Base-by-base conservation (phyloP, 768 basidiomycete genomes). In the Phallus indusiatus region DNA sequence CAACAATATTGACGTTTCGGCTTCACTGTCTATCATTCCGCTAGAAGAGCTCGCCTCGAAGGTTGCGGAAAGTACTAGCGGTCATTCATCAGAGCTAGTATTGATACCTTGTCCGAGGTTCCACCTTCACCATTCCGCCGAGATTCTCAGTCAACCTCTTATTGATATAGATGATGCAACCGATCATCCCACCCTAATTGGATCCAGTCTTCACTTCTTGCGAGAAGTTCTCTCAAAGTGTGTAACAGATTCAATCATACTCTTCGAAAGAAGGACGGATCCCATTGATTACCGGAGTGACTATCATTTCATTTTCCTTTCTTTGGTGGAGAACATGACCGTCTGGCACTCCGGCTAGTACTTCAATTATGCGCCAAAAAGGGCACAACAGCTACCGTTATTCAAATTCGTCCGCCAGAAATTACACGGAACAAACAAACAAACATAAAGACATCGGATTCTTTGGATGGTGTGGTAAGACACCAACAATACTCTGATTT, bases 281-380 rank as follows among this genome's bases (percentile, higher is more conserved):
- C 63, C 6, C 54, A 66, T 33, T 64, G 66, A 0, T 61, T 62
- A 47, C 49, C 72, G 71, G 46, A 70, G 65, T 51, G 61, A 59
- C 9, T 78, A 84, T 65, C 88, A 91, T 67, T 64, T 97, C 16
- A 89, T 92, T 72, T 66, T 96, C 11, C 92, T 0, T 97, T 97
- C 80, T 89, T 92, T 68, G 95, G 95, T 22, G 95, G 95, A 0
- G 87, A 92, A 0, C 94, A 98, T 69, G 94, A 96, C 67, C 79
- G 95, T 2, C 76, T 93, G 17, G 90, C 92, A 0, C 73, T 98
- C 36, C 83, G 88, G 28, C 83, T 97, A 64, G 86, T 90, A 21
- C 80, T 87, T 12, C 94, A 94, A 70, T 74, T 96, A 33, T 94
- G 90, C 68, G 74, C 78, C 59, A 86, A 85, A 63, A 74, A 80